A percentile compares a stretch with the other conserved stretches of the same genome.
These are phyloP conservation scores for Calonectria hongkongensis DNA, from an alignment of 2,329 filamentous ascomycete species.

Conservation along the genomic window DNA sequence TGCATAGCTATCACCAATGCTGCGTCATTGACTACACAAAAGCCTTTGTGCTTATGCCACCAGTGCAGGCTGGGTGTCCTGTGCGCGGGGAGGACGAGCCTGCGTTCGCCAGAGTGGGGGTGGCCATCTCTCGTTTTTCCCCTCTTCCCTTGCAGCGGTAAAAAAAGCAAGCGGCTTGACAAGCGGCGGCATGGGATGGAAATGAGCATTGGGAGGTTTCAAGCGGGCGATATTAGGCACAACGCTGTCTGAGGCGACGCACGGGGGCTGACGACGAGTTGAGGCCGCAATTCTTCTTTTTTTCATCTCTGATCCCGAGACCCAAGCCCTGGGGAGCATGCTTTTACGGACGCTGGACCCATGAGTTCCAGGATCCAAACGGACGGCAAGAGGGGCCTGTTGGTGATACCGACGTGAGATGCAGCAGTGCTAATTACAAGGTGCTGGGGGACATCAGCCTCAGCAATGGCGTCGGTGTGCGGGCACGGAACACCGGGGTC, in stretches of 20 bases:
- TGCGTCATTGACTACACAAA: constrained; percentile 48
- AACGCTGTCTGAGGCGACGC: constrained; percentile 40
- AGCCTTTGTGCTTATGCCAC: constrained; percentile 39
- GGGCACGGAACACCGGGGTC: constrained; percentile 42
- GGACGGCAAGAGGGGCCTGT: constrained; percentile 35
- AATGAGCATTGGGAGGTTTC: constrained; percentile 48
- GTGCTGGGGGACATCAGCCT: constrained; percentile 39
- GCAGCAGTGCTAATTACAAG: constrained; percentile 44
- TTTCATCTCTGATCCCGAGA: constrained; percentile 21
- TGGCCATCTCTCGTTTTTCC: constrained; percentile 39
- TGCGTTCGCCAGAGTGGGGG: constrained; percentile 43
- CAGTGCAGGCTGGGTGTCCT: constrained; percentile 42
- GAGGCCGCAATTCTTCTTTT: constrained; percentile 42
- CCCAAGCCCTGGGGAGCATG: constrained; percentile 28
- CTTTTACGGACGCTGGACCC: constrained; percentile 43
- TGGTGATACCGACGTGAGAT: constrained; percentile 47
- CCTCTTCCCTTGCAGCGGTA: constrained; percentile 50
- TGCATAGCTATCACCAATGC: constrained; percentile 38
- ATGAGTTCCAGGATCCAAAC: constrained; percentile 30
- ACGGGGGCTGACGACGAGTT: constrained; percentile 42
- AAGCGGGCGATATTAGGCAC: constrained; percentile 18
- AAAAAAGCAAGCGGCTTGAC: constrained; percentile 46
- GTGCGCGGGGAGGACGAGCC: constrained; percentile 38
- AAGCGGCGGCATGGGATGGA: constrained; percentile 48
- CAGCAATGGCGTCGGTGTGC: constrained; percentile 41